Conservation (phyloP, 176 grass and related monocot genomes). For the Olyra latifolia region DNA sequence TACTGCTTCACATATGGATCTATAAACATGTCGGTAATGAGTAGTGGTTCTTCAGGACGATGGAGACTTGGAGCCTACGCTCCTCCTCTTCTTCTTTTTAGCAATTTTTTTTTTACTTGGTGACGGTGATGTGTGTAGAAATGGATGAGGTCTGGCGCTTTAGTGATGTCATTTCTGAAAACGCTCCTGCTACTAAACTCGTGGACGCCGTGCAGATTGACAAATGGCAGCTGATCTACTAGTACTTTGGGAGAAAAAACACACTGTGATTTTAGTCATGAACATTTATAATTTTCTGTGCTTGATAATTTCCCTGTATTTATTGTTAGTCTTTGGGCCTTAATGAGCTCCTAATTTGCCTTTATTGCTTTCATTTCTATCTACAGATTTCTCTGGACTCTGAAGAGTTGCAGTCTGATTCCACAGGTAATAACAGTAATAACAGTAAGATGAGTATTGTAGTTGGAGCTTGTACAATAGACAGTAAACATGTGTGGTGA, state of each 20-base stretch:
- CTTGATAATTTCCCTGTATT: background rate
- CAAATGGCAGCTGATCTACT: background rate
- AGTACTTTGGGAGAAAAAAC: background rate
- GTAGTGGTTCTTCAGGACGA: background rate
- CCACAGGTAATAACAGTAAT: background rate
- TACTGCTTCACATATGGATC: background rate
- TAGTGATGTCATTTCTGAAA: background rate
- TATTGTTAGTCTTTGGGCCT: too few species aligned
- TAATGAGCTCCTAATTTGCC: too few species aligned
- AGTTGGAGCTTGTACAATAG: too few species aligned
- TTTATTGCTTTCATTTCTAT: too few species aligned
- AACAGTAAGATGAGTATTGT: background rate
- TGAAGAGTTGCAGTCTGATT: background rate
- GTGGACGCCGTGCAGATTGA: background rate
- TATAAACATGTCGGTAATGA: background rate
- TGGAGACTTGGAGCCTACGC: background rate
- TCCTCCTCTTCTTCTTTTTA: background rate
- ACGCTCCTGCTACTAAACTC: background rate
- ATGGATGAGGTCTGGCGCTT: background rate
- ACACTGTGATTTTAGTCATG: background rate
- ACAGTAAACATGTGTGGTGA: too few species aligned
- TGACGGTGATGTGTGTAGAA: conserved; percentile 7
- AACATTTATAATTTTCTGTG: background rate
- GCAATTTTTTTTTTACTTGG: background rate
- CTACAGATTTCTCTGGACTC: too few species aligned